Percentiles rank a stretch among this genome's conserved stretches.
Evolutionary conservation across 768 basidiomycete genomes (phyloP).

Genomic region (Termitomyces sp.): DNA sequence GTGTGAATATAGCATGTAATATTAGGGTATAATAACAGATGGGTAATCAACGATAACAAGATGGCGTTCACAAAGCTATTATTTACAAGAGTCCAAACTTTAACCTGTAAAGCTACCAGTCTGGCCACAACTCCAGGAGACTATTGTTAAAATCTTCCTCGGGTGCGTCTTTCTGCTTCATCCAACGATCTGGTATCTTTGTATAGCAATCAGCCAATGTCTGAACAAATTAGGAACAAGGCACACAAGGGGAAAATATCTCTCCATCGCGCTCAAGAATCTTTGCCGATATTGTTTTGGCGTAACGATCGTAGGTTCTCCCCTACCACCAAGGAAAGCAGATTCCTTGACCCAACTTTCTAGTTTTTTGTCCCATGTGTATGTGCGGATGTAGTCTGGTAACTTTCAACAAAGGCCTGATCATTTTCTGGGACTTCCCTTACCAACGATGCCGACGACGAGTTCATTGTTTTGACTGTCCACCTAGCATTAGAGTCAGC

Average conservation of each 20-base stretch:
- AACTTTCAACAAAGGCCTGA: neutral
- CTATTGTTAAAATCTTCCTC: conserved; percentile 62
- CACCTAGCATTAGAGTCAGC: conserved; percentile 36
- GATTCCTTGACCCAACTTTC: conserved; percentile 99
- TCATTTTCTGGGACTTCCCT: conserved; percentile 23
- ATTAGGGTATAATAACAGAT: conserved; percentile 20
- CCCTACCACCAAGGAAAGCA: conserved; percentile 80
- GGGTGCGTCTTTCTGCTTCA: conserved; percentile 76
- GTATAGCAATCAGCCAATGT: neutral
- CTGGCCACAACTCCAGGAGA: conserved; percentile 56
- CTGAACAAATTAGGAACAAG: neutral
- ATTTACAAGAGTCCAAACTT: neutral
- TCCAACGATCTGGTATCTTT: conserved; percentile 86
- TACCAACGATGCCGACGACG: conserved; percentile 96
- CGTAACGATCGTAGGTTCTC: conserved; percentile 95
- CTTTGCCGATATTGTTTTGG: conserved; percentile 91
- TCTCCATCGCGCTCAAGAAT: conserved; percentile 83
- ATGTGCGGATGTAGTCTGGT: conserved; percentile 89
- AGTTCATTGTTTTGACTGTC: conserved; percentile 84
- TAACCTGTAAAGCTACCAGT: conserved; percentile 35
- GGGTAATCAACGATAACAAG: conserved; percentile 12
- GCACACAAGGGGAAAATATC: conserved; percentile 80
- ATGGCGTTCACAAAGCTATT: neutral
- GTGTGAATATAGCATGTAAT: conserved; percentile 18
- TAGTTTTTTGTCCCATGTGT: conserved; percentile 97